Percentiles rank a stretch among this genome's conserved stretches.
Evolutionary conservation across 176 grass and related monocot species (phyloP).

Genomic region (Miscanthus lutarioriparius): DNA sequence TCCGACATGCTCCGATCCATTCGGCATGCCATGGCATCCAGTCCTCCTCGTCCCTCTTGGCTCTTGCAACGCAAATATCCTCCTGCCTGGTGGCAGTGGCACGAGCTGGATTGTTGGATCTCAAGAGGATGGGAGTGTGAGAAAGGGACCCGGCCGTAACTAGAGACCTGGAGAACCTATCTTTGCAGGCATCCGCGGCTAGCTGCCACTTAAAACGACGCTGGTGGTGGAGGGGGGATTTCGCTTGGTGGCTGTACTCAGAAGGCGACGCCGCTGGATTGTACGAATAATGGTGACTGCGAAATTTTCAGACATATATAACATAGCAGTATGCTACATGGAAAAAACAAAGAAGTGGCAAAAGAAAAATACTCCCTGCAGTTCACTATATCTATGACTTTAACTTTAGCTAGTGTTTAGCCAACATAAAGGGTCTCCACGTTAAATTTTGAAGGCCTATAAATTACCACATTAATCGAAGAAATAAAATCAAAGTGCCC

Average conservation of each 20-base stretch:
- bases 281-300: not conserved
- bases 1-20: not conserved
- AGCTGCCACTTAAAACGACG: not conserved
- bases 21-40: conserved; percentile 1
- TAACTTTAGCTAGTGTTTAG: too few species aligned
- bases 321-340: not conserved
- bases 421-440: too few species aligned
- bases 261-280: not conserved
- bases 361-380: not conserved
- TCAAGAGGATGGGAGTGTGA: not conserved
- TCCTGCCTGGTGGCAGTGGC: not conserved
- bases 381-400: not conserved
- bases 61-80: conserved; percentile 8
- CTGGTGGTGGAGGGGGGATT: not conserved
- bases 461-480: too few species aligned
- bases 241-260: not conserved
- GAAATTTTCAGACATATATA: not conserved
- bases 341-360: not conserved
- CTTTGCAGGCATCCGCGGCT: not conserved
- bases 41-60: not conserved
- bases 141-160: not conserved
- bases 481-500: too few species aligned
- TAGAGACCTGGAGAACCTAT: not conserved
- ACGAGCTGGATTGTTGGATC: not conserved
- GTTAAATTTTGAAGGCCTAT: too few species aligned